These are phyloP conservation scores for Rhodomyrtus tomentosa DNA, from an alignment of 345 rosid species.

Conservation along the genomic window DNA sequence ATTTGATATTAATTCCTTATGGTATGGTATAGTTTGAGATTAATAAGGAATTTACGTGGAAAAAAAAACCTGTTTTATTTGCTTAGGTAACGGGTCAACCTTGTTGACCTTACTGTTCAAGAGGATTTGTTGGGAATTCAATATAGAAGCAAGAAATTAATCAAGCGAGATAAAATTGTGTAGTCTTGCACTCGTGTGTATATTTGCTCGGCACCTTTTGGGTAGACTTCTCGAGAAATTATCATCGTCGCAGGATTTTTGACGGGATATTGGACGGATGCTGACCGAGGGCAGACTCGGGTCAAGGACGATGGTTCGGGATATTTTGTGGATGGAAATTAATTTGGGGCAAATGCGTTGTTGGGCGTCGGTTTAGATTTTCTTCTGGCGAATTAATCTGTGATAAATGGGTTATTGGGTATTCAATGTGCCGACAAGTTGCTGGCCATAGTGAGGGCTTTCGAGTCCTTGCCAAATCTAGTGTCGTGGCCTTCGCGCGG, in stretches of 20 bases:
- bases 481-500: too few species aligned
- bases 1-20: not conserved
- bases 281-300: rapidly evolving
- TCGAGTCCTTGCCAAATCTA: too few species aligned
- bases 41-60: not conserved
- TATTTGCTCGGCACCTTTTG: not conserved
- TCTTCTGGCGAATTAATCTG: rapidly evolving
- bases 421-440: too few species aligned
- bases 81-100: not conserved
- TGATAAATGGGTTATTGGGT: not conserved
- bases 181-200: not conserved
- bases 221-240: not conserved
- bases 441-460: too few species aligned
- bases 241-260: not conserved
- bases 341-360: not conserved
- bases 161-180: not conserved
- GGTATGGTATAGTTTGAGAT: not conserved
- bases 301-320: rapidly evolving
- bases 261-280: not conserved
- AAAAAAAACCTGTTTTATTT: not conserved
- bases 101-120: not conserved
- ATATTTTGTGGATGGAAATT: not conserved
- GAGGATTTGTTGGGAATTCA: not conserved
- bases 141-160: not conserved
- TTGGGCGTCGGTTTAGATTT: rapidly evolving